Base-by-base conservation (phyloP, 305 asterid species). In the Solanum hybrid region DNA sequence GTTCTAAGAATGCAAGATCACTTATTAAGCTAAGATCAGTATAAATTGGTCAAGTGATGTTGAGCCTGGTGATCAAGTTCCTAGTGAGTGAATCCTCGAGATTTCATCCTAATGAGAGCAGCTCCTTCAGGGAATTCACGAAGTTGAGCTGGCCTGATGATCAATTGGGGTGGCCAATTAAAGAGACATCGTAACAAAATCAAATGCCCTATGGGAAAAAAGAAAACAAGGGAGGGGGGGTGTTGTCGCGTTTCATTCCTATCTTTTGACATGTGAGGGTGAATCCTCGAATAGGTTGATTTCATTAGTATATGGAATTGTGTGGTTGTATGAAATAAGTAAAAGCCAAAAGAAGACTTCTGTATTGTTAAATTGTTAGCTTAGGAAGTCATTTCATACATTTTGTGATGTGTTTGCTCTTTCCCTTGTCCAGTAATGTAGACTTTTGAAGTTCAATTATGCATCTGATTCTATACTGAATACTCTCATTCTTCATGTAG, bases 401-500 rank as follows among this genome's bases (percentile, higher is more conserved):
- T 79, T 36, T 79, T 24, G 40, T 22, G 57, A 79, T 80, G n/a
- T 80, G 34, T 24, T 80, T 80, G 86, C 86, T 13, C 24, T 82
- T 82, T 14, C 87, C 5, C 87, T 16, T 28, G 69, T 40, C 26
- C 87, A 26, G 87, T 35, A 40, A 39, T 26, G 8, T 80, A n/a
- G n/a, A 78, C 51, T 22, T 78, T 77, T 18, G 26, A 22, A 77
- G 46, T 78, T 35, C 37, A 36, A 11, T 78, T 5, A 78, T 10
- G 26, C 57, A 20, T 35, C 31, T 39, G 86, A 12, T 37, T 24
- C n/a, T 14, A 80, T 80, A 80, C 2, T 10, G 36, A 33, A 69
- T 34, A 86, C 29, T 78, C 33, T 83, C 79, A 29, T 85, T 42
- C 31, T 76, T 87, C 34, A 22, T 91, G 74, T 36, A 97, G 99